phyloP scores from a whole-genome alignment of 495 filamentous ascomycete genomes.

The Penicillium mononematosum region DNA sequence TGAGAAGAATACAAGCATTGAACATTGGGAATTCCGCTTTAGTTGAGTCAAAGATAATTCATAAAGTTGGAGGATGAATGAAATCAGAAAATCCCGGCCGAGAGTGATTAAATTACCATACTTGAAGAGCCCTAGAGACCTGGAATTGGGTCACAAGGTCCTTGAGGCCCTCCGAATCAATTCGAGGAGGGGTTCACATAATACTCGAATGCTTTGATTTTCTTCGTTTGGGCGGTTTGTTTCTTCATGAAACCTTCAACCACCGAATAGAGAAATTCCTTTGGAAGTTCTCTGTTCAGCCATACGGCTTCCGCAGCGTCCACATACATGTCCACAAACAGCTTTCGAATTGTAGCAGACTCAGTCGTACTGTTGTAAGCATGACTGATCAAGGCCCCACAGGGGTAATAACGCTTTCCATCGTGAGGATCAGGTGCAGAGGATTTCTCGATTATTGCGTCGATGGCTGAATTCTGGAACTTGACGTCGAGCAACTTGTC shows the following conservation, averaged over 20 bases:
- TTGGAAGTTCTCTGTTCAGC: background rate
- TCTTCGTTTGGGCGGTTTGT: background rate
- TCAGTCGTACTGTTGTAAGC: background rate
- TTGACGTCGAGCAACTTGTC: background rate
- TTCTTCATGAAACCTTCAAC: background rate
- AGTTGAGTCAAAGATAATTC: background rate
- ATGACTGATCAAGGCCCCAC: background rate
- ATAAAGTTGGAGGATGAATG: background rate
- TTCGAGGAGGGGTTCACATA: background rate
- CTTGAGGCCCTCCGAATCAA: too few species aligned
- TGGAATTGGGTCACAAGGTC: background rate
- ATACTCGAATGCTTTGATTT: background rate
- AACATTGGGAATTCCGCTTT: background rate
- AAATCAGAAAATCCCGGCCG: background rate
- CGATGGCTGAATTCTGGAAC: background rate
- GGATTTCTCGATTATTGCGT: background rate
- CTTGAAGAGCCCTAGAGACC: background rate
- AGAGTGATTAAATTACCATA: background rate
- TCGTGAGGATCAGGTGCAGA: background rate
- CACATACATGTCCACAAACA: background rate
- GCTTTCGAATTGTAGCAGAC: background rate
- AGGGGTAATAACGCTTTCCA: too few species aligned
- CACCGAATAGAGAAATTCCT: background rate
- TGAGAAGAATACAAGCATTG: background rate
- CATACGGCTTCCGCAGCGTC: background rate